phyloP scores from a whole-genome alignment of 495 filamentous ascomycete genomes.

The Penicillium taxi region DNA sequence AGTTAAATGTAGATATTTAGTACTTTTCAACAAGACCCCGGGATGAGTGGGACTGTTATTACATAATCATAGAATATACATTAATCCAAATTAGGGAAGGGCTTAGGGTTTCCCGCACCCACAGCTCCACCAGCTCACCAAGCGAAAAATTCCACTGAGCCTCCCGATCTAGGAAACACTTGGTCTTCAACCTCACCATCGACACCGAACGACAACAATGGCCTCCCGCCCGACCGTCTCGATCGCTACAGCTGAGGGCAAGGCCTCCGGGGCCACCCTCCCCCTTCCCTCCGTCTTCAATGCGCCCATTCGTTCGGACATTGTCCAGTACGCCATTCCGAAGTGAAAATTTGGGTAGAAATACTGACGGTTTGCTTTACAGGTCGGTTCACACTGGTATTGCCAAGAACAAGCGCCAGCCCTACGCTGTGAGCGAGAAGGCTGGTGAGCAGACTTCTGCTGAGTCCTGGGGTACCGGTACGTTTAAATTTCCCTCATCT shows the following conservation, averaged over 20 bases:
- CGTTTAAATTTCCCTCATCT: conserved; percentile 33
- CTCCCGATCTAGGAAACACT: conserved; percentile 25
- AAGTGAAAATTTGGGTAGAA: conserved; percentile 11
- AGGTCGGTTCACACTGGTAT: conserved; percentile 92
- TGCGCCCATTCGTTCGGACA: conserved; percentile 94
- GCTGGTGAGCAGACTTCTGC: conserved; percentile 99
- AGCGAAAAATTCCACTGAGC: conserved; percentile 43
- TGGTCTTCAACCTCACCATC: conserved; percentile 41
- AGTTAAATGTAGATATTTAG: no score
- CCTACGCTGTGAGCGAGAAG: conserved; percentile 99
- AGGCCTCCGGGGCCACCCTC: conserved; percentile 74
- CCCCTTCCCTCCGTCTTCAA: conserved; percentile 92
- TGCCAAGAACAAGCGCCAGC: conserved; percentile 99
- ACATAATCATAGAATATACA: neutral
- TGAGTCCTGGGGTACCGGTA: conserved; percentile 99
- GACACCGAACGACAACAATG: conserved; percentile 58
- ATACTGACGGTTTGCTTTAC: conserved; percentile 34
- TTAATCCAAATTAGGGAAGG: conserved; percentile 22
- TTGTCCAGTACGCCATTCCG: conserved; percentile 68
- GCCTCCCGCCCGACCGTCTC: conserved; percentile 91
- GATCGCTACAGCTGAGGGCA: conserved; percentile 87
- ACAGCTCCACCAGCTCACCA: conserved; percentile 26
- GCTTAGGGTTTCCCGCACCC: conserved; percentile 33
- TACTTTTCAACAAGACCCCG: no score
- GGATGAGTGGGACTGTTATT: conserved; percentile 1